Percentiles rank a stretch among this genome's conserved stretches.
Conservation (phyloP, 495 filamentous ascomycete species). For the Annulohypoxylon bovei region DNA sequence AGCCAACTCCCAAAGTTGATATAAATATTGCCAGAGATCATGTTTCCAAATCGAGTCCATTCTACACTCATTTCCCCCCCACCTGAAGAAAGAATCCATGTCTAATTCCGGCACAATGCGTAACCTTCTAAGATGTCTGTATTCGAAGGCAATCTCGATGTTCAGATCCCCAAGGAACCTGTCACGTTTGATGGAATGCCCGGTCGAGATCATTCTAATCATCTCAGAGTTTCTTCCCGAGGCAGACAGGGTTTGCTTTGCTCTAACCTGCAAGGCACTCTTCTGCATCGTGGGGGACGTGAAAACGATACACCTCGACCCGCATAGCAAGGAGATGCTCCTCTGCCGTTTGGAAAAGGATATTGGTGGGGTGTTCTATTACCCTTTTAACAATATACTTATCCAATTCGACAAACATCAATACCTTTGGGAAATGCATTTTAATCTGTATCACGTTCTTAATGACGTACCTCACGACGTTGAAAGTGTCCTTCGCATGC, state of each 20-base stretch:
- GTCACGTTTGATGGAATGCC: neutral
- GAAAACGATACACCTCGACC: neutral
- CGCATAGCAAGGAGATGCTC: neutral
- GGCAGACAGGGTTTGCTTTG: neutral
- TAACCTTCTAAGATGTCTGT: neutral
- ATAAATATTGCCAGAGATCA: too few species aligned
- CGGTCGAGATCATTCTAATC: neutral
- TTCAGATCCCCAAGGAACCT: neutral
- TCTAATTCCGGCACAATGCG: neutral
- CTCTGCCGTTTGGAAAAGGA: slow-evolving; percentile 1
- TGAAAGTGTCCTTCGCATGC: neutral
- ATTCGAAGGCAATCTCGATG: neutral
- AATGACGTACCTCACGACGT: neutral
- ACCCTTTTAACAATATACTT: neutral
- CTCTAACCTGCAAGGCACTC: slow-evolving; percentile 5
- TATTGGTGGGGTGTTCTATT: neutral
- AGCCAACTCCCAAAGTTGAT: too few species aligned
- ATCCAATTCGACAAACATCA: neutral
- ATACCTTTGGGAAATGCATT: neutral
- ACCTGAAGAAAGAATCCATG: neutral
- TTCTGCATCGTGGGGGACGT: neutral
- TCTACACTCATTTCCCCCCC: neutral
- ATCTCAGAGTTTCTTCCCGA: neutral
- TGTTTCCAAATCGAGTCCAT: too few species aligned
- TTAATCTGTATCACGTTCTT: too few species aligned